A percentile compares a stretch with the other conserved stretches of the same genome.
phyloP scores from a whole-genome alignment of 1,284 basidiomycete genomes.

The Ganoderma meredithae region DNA sequence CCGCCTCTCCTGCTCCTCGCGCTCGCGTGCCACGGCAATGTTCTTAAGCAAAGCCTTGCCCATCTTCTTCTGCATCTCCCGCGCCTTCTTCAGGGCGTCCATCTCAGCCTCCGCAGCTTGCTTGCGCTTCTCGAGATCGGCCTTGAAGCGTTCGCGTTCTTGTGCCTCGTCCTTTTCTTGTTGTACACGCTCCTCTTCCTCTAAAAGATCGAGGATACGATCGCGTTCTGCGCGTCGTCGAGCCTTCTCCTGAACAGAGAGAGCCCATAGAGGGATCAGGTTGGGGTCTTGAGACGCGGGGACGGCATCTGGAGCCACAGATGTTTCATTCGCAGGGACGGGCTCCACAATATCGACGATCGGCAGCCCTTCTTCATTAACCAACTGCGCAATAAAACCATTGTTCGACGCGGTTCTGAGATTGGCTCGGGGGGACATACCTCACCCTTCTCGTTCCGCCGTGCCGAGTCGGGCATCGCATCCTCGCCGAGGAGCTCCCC shows the following conservation, averaged over 20 bases:
- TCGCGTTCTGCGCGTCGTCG: constrained; percentile 62
- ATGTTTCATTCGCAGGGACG: constrained; percentile 37
- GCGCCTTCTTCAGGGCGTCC: constrained; percentile 57
- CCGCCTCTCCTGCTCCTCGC: constrained; percentile 45
- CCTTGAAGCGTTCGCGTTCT: constrained; percentile 51
- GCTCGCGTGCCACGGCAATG: constrained; percentile 50
- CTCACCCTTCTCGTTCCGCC: constrained; percentile 64
- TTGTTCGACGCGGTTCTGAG: constrained; percentile 28
- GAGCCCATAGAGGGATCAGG: constrained; percentile 54
- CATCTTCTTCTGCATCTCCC: constrained; percentile 79
- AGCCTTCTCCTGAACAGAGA: constrained; percentile 57
- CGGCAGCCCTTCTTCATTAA: constrained; percentile 80
- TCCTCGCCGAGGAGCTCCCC: constrained; percentile 64
- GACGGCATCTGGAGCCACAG: constrained; percentile 4
- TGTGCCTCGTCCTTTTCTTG: constrained; percentile 49
- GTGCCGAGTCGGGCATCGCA: constrained; percentile 41
- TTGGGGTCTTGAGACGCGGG: constrained; percentile 48
- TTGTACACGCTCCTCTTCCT: constrained; percentile 68
- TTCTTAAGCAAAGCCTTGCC: constrained; percentile 68
- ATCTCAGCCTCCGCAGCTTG: constrained; percentile 60
- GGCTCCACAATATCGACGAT: constrained; percentile 81
- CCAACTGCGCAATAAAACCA: constrained; percentile 49
- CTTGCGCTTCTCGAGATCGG: constrained; percentile 57
- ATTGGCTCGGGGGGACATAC: constrained; percentile 49
- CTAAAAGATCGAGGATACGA: constrained; percentile 69